Percentiles rank a stretch among this genome's conserved stretches.
phyloP scores from a whole-genome alignment of 1,284 basidiomycete genomes.

The Testicularia cyperi region DNA sequence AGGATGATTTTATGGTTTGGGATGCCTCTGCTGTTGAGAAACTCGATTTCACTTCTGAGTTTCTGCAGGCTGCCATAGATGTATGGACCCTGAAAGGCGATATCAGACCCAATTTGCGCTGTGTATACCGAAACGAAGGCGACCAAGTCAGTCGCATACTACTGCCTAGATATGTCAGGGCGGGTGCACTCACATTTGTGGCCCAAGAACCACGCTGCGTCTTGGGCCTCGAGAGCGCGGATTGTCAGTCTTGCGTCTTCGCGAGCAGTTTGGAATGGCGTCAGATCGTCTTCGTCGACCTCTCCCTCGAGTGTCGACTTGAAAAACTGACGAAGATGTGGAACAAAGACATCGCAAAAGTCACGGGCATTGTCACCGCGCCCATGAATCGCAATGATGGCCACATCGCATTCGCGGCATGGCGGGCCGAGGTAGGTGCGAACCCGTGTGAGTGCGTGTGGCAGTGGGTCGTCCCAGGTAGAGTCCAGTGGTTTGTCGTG shows the following conservation, averaged over 20 bases:
- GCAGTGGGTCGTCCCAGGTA: slow-evolving; percentile 17
- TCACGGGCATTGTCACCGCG: slow-evolving; percentile 20
- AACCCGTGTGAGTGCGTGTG: slow-evolving; percentile 11
- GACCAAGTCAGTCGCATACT: too few relatives aligned
- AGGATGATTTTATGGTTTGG: slow-evolving; percentile 5
- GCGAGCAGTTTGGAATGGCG: too few relatives aligned
- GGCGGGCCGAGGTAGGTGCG: slow-evolving; percentile 6
- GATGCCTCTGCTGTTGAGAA: slow-evolving; percentile 5
- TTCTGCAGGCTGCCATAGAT: slow-evolving; percentile 8
- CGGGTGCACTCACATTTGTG: slow-evolving; percentile 7
- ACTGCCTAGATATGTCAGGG: background rate
- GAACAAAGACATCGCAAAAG: slow-evolving; percentile 17
- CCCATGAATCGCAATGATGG: slow-evolving; percentile 21
- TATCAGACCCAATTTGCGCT: slow-evolving; percentile 5
- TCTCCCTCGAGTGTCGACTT: slow-evolving; percentile 2
- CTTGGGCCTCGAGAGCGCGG: slow-evolving; percentile 6
- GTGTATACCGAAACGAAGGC: too few relatives aligned
- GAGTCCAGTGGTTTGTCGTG: slow-evolving; percentile 1
- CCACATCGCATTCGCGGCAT: background rate
- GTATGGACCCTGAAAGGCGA: slow-evolving; percentile 9
- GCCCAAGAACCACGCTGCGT: slow-evolving; percentile 9
- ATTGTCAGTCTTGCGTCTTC: background rate
- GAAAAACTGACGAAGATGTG: slow-evolving; percentile 8
- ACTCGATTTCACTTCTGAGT: slow-evolving; percentile 5
- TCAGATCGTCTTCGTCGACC: background rate